Evolutionary conservation across 495 filamentous ascomycete species (phyloP).

Genomic region (Rostrohypoxylon terebratum): DNA sequence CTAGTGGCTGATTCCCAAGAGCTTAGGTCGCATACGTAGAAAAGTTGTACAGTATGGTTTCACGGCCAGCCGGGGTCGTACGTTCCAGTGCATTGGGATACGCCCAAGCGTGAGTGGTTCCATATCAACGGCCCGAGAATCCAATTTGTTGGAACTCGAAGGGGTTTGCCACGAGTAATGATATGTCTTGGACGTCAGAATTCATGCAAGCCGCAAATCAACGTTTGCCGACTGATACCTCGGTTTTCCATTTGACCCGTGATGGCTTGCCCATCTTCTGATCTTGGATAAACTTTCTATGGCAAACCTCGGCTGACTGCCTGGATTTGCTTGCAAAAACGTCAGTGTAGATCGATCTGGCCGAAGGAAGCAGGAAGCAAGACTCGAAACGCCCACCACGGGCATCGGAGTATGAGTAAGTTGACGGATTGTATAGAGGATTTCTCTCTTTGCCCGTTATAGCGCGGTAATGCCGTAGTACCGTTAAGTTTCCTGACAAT

Average conservation of each 20-base stretch:
- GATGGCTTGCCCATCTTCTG: not conserved
- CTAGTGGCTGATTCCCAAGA: conserved; percentile 40
- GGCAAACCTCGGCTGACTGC: not conserved
- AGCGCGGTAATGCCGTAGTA: conserved; percentile 7
- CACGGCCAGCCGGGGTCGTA: conserved; percentile 46
- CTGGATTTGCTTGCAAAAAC: not conserved
- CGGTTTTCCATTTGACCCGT: conserved; percentile 19
- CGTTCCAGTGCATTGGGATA: conserved; percentile 47
- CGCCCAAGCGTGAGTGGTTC: conserved; percentile 41
- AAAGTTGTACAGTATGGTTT: conserved; percentile 46
- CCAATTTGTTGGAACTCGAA: conserved; percentile 41
- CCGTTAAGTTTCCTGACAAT: conserved; percentile 2
- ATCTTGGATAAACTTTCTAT: not conserved
- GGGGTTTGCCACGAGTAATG: conserved; percentile 32
- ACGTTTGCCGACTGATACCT: conserved; percentile 39
- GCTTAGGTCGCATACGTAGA: conserved; percentile 35
- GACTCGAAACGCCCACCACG: not conserved
- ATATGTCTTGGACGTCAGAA: conserved; percentile 31
- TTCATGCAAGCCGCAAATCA: conserved; percentile 39
- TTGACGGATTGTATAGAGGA: conserved; percentile 1
- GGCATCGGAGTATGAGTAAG: conserved; percentile 13
- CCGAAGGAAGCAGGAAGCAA: conserved; percentile 13
- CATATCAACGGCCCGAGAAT: conserved; percentile 46
- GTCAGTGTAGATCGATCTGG: not conserved
- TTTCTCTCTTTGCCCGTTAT: conserved; percentile 13